These are phyloP conservation scores for Termitomyces sp. DNA, from an alignment of 768 basidiomycete genomes.

Conservation along the genomic window DNA sequence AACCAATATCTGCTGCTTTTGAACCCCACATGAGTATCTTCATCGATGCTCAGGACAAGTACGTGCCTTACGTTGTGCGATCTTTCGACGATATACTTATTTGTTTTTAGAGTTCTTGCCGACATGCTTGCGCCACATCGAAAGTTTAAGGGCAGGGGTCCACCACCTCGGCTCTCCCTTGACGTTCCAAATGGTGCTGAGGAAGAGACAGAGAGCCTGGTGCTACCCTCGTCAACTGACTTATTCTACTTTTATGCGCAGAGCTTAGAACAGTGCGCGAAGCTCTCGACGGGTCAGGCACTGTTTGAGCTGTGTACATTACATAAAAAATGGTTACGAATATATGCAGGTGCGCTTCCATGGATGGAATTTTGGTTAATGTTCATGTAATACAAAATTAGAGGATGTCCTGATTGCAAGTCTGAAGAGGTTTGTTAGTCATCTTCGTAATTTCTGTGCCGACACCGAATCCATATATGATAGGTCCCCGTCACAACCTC, in stretches of 20 bases:
- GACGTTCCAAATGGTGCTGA: constrained; percentile 48
- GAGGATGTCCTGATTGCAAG: constrained; percentile 82
- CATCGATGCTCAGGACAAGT: constrained; percentile 96
- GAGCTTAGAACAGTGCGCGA: constrained; percentile 90
- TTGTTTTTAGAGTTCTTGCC: constrained; percentile 58
- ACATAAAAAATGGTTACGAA: constrained; percentile 90
- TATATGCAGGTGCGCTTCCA: constrained; percentile 71
- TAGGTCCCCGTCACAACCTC: constrained; percentile 33
- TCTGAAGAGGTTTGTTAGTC: constrained; percentile 55
- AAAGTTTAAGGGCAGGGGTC: constrained; percentile 27
- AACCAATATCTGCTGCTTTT: constrained; percentile 82
- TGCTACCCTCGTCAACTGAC: constrained; percentile 92
- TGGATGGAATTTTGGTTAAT: not conserved
- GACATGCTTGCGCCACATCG: constrained; percentile 90
- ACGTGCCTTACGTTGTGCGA: constrained; percentile 12
- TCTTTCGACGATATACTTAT: not conserved
- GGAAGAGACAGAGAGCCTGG: constrained; percentile 42
- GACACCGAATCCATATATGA: constrained; percentile 4
- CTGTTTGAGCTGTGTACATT: constrained; percentile 76
- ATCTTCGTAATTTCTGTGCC: not conserved
- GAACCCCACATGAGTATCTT: constrained; percentile 91
- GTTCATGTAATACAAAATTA: constrained; percentile 20
- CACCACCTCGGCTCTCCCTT: constrained; percentile 59
- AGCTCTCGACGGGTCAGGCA: constrained; percentile 78
- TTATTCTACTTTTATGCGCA: constrained; percentile 97